Evolutionary conservation across 257 asterid genomes (phyloP).

Genomic region (Salvia miltiorrhiza): DNA sequence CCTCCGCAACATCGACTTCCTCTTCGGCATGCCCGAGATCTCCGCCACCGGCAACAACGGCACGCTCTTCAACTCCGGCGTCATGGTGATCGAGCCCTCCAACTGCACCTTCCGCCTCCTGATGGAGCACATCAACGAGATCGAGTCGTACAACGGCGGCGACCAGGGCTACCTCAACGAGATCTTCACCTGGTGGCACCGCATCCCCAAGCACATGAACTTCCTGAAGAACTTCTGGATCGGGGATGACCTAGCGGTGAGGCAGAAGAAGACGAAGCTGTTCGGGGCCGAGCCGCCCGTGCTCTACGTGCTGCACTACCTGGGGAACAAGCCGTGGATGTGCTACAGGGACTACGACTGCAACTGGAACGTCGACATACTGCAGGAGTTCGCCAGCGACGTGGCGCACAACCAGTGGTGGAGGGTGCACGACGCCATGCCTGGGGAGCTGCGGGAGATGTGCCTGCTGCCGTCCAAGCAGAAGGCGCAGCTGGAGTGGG

Average conservation of each 20-base stretch:
- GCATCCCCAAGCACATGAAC: conserved; percentile 66
- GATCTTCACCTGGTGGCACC: conserved; percentile 88
- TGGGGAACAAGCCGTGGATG: conserved; percentile 87
- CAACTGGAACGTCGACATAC: conserved; percentile 68
- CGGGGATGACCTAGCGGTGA: conserved; percentile 53
- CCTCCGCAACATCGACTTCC: conserved; percentile 62
- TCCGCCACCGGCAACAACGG: conserved; percentile 76
- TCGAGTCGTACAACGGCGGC: conserved; percentile 81
- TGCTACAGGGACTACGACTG: conserved; percentile 84
- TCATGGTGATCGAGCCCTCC: conserved; percentile 90
- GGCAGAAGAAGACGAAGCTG: conserved; percentile 38
- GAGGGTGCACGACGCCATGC: conserved; percentile 78
- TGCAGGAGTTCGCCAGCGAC: conserved; percentile 78
- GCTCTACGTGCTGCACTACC: conserved; percentile 63
- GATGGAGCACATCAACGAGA: conserved; percentile 61
- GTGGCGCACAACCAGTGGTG: conserved; percentile 77
- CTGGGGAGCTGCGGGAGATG: conserved; percentile 34
- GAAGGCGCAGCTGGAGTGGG: conserved; percentile 89
- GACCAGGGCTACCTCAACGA: conserved; percentile 86
- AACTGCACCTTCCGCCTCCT: conserved; percentile 69
- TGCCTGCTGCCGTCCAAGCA: conserved; percentile 59
- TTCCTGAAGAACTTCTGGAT: conserved; percentile 68
- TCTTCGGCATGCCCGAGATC: conserved; percentile 68
- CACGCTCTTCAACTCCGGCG: conserved; percentile 74
- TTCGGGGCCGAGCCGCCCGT: conserved; percentile 68